Base-by-base conservation (phyloP, 257 asterid species). In the Datura wrightii region DNA sequence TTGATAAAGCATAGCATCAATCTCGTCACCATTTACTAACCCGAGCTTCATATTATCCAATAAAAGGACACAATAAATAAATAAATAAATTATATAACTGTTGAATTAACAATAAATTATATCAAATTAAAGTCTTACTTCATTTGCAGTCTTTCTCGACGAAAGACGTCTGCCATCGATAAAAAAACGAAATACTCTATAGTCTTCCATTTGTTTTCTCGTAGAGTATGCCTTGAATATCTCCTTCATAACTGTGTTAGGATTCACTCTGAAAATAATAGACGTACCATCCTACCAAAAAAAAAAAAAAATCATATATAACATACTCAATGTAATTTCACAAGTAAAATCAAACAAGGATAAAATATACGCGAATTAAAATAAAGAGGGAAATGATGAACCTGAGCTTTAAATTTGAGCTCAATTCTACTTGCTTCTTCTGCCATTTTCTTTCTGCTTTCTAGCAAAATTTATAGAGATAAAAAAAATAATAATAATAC, bases 361-460 rank as follows among this genome's bases (percentile, higher is more conserved):
- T 24, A 24, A 24, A 24, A 24, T 24, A 24, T 24, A 24, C 31
- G 31, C 31, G 31, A 24, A 24, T 24, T 24, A 24, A 24, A 24
- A 24, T 24, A 24, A 24, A 24, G 31, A 24, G 31, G 31, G 37
- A 44, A 44, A 71, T 44, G 18, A 71, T 44, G 56, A 71, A 71
- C 79, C 79, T 71, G 79, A 46, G 79, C 15, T 71, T 44, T 71
- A 13, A 71, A n/a, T 71, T 44, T 42, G 37, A 71, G 79, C 5
- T 44, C n/a, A 18, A 71, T 39, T 4, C 34, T 65, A 13, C 50
- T 66, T 66, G 76, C 2, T 66, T 8, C 48, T 37, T 66, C 74
- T 66, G 48, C 74, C 74, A 66, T 66, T 66, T 31, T 62, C 10
- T 19, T 10, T 13, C 11, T 31, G 41, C 11, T 63, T 36, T 66